Evolutionary conservation across 1,284 basidiomycete genomes (phyloP), one percentile per base, ranked within the genome.

Genomic region (Phylloporus sp.): DNA sequence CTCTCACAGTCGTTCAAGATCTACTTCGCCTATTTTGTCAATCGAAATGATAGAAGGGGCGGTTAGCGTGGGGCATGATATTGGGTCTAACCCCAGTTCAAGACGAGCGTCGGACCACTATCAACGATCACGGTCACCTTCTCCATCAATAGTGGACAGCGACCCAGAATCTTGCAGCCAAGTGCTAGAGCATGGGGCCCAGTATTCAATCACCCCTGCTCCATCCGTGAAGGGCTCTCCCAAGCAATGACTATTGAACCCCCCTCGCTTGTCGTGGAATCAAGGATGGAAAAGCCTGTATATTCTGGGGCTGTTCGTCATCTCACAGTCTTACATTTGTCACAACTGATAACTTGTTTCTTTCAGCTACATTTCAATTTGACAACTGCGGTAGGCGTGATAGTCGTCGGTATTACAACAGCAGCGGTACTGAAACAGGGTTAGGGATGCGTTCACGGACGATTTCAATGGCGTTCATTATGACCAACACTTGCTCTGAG

Each of bases 341-440:
- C 62, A 7, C 20, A 55, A 64, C 66, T 79, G 67, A 80, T 74
- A 1, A 77, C 60, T 4, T 14, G 17, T 73, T 68, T 72, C 67
- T 77, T 78, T 52, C 76, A 78, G 77, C 65, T 71, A 20, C 71
- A 76, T 25, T 17, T 77, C 35, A 73, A 73, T 67, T 75, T 85
- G 66, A 75, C 76, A 69, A 84, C 88, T 8, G 88, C 86, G 5
- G 77, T 89, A 5, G 90, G 90, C 8, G 85, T 91, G 7, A 74
- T 91, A 17, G 82, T 91, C 2, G 77, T 91, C 41, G 83, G 86
- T 62, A 85, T 89, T 6, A 89, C 88, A 12, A 88, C 89, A 5
- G 89, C 86, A n/a, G 90, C 89, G 5, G 90, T 91, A 55, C 79
- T 90, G n/a, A 88, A 87, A 74, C 81, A 83, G 35, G 84, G 84